A percentile compares a stretch with the other conserved stretches of the same genome.
These are phyloP conservation scores for Isatis lusitanica DNA, from an alignment of 441 rosid species.

Conservation along the genomic window DNA sequence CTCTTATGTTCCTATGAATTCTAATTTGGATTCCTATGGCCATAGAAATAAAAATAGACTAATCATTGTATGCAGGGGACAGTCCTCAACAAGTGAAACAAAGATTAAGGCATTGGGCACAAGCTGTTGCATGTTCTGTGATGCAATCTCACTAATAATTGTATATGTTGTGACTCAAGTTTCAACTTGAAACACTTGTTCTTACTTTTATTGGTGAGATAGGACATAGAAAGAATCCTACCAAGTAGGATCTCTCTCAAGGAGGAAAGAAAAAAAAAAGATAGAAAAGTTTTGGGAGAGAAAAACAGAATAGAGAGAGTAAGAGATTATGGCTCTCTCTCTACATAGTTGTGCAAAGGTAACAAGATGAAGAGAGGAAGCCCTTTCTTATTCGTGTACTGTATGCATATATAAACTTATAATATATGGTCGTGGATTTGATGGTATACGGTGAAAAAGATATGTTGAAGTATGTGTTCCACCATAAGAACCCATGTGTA, in stretches of 20 bases:
- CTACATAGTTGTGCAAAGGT: slow-evolving; percentile 13
- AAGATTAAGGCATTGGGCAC: slow-evolving; percentile 96
- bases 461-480: neutral
- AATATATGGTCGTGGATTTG: slow-evolving; percentile 27
- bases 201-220: slow-evolving; percentile 32
- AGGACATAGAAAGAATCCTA: slow-evolving; percentile 31
- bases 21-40: neutral
- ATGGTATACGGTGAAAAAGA: neutral
- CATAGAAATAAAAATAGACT: neutral
- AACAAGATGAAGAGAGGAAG: slow-evolving; percentile 4
- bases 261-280: slow-evolving; percentile 1
- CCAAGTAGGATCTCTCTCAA: slow-evolving; percentile 34
- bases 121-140: slow-evolving; percentile 95
- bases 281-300: slow-evolving; percentile 26
- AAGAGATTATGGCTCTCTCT: slow-evolving; percentile 1
- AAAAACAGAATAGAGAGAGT: neutral
- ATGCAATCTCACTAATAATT: slow-evolving; percentile 63
- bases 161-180: slow-evolving; percentile 24
- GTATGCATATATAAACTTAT: slow-evolving; percentile 9
- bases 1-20: neutral
- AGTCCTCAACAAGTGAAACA: slow-evolving; percentile 89
- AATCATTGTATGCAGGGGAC: slow-evolving; percentile 55
- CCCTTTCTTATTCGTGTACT: slow-evolving; percentile 20
- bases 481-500: neutral
- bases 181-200: slow-evolving; percentile 27